phyloP scores from a whole-genome alignment of 106 monocot species.

The Acanthochlamys bracteata region DNA sequence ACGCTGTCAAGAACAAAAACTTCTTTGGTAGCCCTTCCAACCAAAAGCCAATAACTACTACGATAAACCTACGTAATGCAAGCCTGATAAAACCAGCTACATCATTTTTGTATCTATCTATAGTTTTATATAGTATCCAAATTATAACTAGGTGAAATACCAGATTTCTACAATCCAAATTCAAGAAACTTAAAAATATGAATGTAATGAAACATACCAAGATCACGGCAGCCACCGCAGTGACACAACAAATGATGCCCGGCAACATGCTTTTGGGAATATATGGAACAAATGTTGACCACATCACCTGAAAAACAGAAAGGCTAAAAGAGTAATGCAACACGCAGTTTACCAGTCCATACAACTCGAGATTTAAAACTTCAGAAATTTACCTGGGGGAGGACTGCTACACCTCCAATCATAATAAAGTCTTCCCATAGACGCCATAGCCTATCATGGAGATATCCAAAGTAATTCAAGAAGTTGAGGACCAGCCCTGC shows the following conservation, averaged over 20 bases:
- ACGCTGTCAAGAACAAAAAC: too few relatives aligned
- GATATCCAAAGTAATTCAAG: conserved; percentile 69
- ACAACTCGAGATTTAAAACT: background rate
- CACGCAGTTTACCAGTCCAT: too few relatives aligned
- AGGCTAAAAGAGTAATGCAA: too few relatives aligned
- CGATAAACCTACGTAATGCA: too few relatives aligned
- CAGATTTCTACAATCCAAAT: background rate
- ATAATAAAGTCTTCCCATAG: conserved; percentile 90
- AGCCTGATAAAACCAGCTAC: too few relatives aligned
- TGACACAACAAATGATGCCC: conserved; percentile 33
- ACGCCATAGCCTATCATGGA: conserved; percentile 44
- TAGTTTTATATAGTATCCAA: background rate
- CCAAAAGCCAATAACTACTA: too few relatives aligned
- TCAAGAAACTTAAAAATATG: background rate
- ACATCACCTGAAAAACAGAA: background rate
- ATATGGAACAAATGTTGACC: conserved; percentile 91
- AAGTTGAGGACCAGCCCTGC: conserved; percentile 66
- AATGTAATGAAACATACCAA: conserved; percentile 35
- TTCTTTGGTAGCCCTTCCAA: too few relatives aligned
- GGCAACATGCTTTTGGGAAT: conserved; percentile 82
- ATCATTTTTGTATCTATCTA: too few relatives aligned
- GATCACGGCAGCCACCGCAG: conserved; percentile 45
- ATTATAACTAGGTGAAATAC: background rate
- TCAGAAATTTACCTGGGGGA: conserved; percentile 58
- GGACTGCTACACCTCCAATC: conserved; percentile 80